These are phyloP conservation scores for Pseudocercospora eumusae DNA, from an alignment of 2,329 filamentous ascomycete genomes.

Conservation along the genomic window DNA sequence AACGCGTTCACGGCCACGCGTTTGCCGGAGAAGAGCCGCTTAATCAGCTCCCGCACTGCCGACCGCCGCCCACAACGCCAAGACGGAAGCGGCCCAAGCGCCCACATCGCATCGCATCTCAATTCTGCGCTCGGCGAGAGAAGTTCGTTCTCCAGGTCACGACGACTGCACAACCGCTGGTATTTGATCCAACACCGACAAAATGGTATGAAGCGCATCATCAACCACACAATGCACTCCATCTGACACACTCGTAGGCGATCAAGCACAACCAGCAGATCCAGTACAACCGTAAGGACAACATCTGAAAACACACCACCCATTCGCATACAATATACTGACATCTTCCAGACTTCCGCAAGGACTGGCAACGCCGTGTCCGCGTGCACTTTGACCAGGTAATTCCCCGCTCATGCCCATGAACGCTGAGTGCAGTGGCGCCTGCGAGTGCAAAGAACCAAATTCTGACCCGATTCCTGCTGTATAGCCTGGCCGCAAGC, in stretches of 20 bases:
- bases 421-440: conserved; percentile 56
- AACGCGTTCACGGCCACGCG: neutral
- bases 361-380: conserved; percentile 99
- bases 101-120: conserved; percentile 10
- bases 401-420: conserved; percentile 57
- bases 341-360: conserved; percentile 78
- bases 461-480: conserved; percentile 39
- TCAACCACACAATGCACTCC: neutral
- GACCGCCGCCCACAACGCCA: neutral
- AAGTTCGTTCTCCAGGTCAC: conserved; percentile 24
- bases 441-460: conserved; percentile 45
- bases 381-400: conserved; percentile 99
- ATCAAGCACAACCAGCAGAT: conserved; percentile 99
- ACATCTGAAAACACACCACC: neutral
- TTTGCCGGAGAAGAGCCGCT: conserved; percentile 1
- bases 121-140: neutral
- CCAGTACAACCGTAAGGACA: conserved; percentile 72
- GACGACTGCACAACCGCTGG: conserved; percentile 23
- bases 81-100: neutral
- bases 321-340: conserved; percentile 16
- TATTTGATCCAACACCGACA: conserved; percentile 23
- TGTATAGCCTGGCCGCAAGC: conserved; percentile 89
- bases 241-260: conserved; percentile 45
- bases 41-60: neutral
- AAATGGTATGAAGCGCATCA: conserved; percentile 21